A percentile compares a stretch with the other conserved stretches of the same genome.
Evolutionary conservation across 192 early-diverging fungal species (phyloP).

Genomic region (Obelidium mucronatum): DNA sequence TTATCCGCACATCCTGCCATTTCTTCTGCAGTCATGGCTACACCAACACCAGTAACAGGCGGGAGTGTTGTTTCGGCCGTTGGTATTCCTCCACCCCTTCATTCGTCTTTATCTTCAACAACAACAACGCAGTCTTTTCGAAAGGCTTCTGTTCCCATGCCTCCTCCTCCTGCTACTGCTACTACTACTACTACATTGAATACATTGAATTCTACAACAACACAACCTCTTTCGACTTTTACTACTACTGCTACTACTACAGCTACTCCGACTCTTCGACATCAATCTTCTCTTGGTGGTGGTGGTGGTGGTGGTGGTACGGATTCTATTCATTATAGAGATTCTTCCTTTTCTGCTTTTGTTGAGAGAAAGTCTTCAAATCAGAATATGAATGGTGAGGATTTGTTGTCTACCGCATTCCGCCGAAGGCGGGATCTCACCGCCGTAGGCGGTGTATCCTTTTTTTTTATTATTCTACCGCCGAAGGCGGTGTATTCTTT

Average conservation of each 20-base stretch:
- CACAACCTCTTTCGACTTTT: background rate
- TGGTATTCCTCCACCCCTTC: background rate
- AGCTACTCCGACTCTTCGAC: background rate
- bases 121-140: too few species aligned
- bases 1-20: background rate
- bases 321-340: too few species aligned
- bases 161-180: too few species aligned
- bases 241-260: background rate
- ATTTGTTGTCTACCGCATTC: background rate
- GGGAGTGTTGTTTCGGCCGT: background rate
- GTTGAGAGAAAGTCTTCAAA: conserved; percentile 20
- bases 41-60: too few species aligned
- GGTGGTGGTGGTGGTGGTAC: background rate
- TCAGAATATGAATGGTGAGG: background rate
- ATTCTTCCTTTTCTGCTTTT: background rate
- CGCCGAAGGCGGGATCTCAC: too few species aligned
- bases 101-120: too few species aligned
- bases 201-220: background rate
- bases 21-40: background rate
- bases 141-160: too few species aligned
- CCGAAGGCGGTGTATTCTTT: too few species aligned
- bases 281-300: conserved; percentile 12
- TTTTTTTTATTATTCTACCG: too few species aligned
- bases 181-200: too few species aligned
- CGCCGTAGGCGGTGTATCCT: too few species aligned